Evolutionary conservation across 768 basidiomycete species (phyloP), one percentile per base, ranked within the genome.

Genomic region (Trametes gibbosa): DNA sequence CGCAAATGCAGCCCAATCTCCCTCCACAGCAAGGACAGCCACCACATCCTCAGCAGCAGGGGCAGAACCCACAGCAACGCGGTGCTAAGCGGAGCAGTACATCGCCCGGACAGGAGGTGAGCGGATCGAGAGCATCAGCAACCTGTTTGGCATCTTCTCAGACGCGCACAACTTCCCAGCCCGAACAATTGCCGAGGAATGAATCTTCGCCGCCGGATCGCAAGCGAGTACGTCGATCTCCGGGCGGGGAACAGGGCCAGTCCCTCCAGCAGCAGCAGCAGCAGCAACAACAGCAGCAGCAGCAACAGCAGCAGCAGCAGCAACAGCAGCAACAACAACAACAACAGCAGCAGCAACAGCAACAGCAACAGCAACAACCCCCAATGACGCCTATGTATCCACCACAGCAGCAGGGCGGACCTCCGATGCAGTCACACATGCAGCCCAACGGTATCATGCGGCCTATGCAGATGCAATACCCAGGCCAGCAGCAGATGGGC

Each of bases 391-490:
- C 77, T 1, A 75, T 77, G 59, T 61, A 67, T 27, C 64, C 74
- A 17, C 69, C 72, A 8, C 48, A 60, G 1, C 63, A 69, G 29
- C 73, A 71, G 25, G 75, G 76, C 41, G 54, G 32, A 21, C 63
- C 60, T 12, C 48, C 43, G n/a, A 61, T 57, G 57, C 70, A 60
- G 23, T 72, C 69, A n/a, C 75, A 74, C 46, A 74, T 73, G 42
- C 74, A 75, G 69, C 65, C 71, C 46, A 79, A 74, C 50, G 74
- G 75, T 21, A 71, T 71, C 66, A 75, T 81, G 74, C 66, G 75
- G 7, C 63, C 55, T 37, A 71, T 71, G 58, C 71, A 68, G 34
- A 72, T 76, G 69, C 68, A 66, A 29, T 76, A 74, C 45, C 65
- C 68, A 5, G 59, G 43, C 21, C 19, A 57, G 0, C 68, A 56